Conservation (phyloP, 1,284 basidiomycete genomes). For the Exobasidium cylindrosporum region DNA sequence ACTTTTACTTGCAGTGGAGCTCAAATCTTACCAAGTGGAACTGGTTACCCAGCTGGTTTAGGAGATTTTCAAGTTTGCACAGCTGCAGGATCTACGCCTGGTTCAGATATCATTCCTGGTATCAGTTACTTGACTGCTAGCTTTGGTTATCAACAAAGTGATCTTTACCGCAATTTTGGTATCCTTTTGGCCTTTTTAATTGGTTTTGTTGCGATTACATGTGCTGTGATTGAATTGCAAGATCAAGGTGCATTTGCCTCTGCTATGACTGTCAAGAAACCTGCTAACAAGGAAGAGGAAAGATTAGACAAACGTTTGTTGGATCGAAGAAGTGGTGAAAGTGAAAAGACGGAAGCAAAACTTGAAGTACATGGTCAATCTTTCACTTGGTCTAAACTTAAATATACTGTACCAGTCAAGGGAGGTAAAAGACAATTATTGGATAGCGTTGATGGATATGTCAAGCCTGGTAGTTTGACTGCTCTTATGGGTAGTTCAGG, state of each 20-base stretch:
- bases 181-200: constrained; percentile 32
- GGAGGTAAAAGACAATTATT: constrained; percentile 66
- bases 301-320: constrained; percentile 35
- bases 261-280: constrained; percentile 52
- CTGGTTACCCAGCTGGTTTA: constrained; percentile 25
- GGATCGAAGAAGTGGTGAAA: constrained; percentile 23
- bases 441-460: constrained; percentile 77
- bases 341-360: constrained; percentile 32
- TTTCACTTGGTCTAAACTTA: constrained; percentile 59
- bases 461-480: constrained; percentile 74
- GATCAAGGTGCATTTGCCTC: constrained; percentile 38
- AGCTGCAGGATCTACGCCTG: constrained; percentile 56
- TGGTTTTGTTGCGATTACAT: constrained; percentile 43
- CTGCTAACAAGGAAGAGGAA: constrained; percentile 35
- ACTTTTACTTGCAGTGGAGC: constrained; percentile 35
- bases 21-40: constrained; percentile 27
- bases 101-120: constrained; percentile 57
- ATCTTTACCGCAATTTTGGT: constrained; percentile 59
- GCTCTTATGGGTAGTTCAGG: constrained; percentile 72
- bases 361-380: constrained; percentile 34
- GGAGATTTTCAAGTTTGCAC: constrained; percentile 56
- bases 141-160: constrained; percentile 64
- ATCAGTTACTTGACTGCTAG: constrained; percentile 61
- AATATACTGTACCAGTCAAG: constrained; percentile 60
- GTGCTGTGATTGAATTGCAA: constrained; percentile 34